Conservation (phyloP, 2,329 filamentous ascomycete genomes). For the Cladophialophora bantiana region DNA sequence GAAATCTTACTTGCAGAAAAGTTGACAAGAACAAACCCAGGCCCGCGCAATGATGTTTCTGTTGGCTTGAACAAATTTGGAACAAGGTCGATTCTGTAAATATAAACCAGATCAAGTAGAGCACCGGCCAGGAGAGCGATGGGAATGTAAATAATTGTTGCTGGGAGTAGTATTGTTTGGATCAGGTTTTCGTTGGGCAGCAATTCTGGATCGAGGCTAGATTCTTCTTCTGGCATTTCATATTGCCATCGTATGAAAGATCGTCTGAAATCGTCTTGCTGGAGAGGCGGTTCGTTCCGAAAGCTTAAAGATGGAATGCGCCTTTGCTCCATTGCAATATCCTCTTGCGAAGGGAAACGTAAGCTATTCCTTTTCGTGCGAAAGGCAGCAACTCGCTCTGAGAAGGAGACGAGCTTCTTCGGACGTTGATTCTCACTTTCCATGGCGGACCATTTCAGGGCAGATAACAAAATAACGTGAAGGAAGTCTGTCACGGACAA, state of each 20-base stretch:
- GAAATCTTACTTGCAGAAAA: conserved; percentile 30
- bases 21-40: conserved; percentile 29
- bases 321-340: neutral
- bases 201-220: conserved; percentile 3
- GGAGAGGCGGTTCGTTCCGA: conserved; percentile 17
- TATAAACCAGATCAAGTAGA: conserved; percentile 26
- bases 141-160: conserved; percentile 27
- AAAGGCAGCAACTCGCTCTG: conserved; percentile 11
- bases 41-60: neutral
- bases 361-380: conserved; percentile 1
- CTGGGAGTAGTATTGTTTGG: conserved; percentile 24
- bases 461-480: neutral
- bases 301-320: neutral
- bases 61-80: neutral
- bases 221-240: neutral
- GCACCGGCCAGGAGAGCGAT: conserved; percentile 26
- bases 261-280: conserved; percentile 9
- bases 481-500: neutral
- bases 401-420: conserved; percentile 13
- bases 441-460: conserved; percentile 7
- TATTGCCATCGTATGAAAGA: conserved; percentile 20
- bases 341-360: conserved; percentile 9
- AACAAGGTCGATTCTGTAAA: conserved; percentile 20
- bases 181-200: neutral
- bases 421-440: conserved; percentile 13